Evolutionary conservation across 305 asterid species (phyloP).

Genomic region (Solanum hybrid): DNA sequence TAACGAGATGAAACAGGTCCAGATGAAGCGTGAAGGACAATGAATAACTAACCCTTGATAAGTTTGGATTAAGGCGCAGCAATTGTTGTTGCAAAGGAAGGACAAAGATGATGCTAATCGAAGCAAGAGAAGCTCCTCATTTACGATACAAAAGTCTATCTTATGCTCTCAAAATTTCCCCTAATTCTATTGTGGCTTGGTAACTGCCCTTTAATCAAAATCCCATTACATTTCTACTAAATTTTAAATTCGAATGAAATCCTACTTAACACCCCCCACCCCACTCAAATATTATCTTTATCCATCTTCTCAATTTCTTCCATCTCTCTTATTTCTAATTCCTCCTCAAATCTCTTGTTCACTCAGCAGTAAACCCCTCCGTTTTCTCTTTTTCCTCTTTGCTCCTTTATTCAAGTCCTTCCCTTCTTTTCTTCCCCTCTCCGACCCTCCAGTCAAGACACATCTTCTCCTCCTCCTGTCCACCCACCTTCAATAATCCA

Average conservation of each 20-base stretch:
- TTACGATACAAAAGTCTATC: neutral
- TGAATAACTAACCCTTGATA: neutral
- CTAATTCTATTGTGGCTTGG: neutral
- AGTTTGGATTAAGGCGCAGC: neutral
- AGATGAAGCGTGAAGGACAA: neutral
- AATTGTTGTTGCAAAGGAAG: neutral
- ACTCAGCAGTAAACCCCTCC: neutral
- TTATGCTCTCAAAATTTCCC: neutral
- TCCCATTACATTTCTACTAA: neutral
- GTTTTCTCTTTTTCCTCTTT: neutral
- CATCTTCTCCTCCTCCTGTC: neutral
- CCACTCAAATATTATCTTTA: neutral
- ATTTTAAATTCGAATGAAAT: neutral
- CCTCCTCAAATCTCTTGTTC: neutral
- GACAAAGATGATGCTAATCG: neutral
- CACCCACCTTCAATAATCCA: neutral
- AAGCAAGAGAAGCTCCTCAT: neutral
- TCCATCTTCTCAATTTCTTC: neutral
- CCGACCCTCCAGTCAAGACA: neutral
- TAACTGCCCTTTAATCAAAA: neutral
- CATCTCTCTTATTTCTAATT: neutral
- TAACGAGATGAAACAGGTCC: neutral
- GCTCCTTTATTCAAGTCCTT: neutral
- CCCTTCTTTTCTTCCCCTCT: neutral
- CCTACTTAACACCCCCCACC: neutral